Base-by-base conservation (phyloP, 768 basidiomycete genomes). In the Termitomyces sp. region DNA sequence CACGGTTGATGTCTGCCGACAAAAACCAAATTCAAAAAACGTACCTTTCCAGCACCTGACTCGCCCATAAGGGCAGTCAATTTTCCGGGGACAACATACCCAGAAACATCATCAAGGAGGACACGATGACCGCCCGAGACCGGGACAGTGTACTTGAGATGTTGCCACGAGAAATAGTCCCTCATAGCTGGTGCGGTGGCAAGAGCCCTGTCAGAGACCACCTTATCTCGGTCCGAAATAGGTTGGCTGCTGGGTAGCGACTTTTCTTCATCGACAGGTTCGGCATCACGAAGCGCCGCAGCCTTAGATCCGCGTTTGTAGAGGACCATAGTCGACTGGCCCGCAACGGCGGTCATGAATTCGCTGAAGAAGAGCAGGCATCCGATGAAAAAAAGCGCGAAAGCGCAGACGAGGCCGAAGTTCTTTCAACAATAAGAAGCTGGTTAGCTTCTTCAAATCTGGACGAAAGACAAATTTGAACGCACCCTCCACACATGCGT, bases 151-250 rank as follows among this genome's bases (percentile, higher is more conserved):
- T 94, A 95, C 55, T 76, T 73, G 48, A 92, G 60, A 58, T 83
- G 73, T 52, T 84, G 78, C 90, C 91, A 97, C 1, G 93, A 90
- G 70, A 97, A 94, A 5, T 85, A 78, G 61, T 87, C 78, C 19
- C 68, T 75, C 77, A 70, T 73, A 51, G 72, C 73, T 61, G 73
- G 75, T 55, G 68, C 76, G 56, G 73, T 75, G 53, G 68, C 73
- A 61, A 74, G 66, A 58, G 71, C 71, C 40, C 72, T 62, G 28
- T 68, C 64, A 1, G 60, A 50, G 5, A 66, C 66, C 33, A 64
- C 63, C 14, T 67, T 64, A 23, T 64, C 62, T 17, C 60, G 55
- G n/a, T 62, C 60, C 1, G 54, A 30, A 17, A 48, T 54, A 7
- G 55, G 54, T n/a, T 54, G 42, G 9, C 53, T 50, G 17, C 55